These are phyloP conservation scores for Trametes sanguinea DNA, from an alignment of 768 basidiomycete species.

Conservation along the genomic window DNA sequence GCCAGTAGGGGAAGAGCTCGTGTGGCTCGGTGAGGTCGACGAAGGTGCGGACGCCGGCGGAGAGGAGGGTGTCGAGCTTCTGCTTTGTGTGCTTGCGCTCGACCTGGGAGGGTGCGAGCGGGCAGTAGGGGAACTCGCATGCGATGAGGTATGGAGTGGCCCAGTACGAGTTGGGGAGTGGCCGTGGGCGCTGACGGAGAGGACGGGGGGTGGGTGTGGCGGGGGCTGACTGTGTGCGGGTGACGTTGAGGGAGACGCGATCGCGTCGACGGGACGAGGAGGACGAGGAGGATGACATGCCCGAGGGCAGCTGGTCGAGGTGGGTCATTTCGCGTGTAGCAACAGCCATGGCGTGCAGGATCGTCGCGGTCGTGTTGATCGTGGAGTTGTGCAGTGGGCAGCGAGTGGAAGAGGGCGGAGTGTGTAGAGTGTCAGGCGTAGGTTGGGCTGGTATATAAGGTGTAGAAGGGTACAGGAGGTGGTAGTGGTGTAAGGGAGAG, in stretches of 20 bases:
- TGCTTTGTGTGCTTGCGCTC: conserved; percentile 46
- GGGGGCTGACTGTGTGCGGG: conserved; percentile 6
- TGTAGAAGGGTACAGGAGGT: not conserved
- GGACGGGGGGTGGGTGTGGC: conserved; percentile 15
- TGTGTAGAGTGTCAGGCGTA: conserved; percentile 5
- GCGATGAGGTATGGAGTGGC: conserved; percentile 71
- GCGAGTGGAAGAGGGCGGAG: not conserved
- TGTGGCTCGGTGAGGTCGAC: conserved; percentile 84
- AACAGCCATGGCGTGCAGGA: conserved; percentile 18
- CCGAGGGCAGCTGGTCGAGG: not conserved
- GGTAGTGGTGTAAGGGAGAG: not conserved
- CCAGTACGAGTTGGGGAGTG: conserved; percentile 88
- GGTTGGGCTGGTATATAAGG: conserved; percentile 8
- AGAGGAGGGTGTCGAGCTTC: conserved; percentile 73
- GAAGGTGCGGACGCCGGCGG: conserved; percentile 75
- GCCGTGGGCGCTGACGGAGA: conserved; percentile 41
- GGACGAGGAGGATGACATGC: conserved; percentile 1
- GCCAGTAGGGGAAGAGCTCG: conserved; percentile 68
- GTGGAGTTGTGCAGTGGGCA: not conserved
- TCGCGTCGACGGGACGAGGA: conserved; percentile 10
- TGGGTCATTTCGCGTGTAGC: conserved; percentile 21
- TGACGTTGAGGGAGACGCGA: conserved; percentile 62
- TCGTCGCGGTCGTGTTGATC: not conserved
- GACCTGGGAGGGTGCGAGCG: conserved; percentile 26
- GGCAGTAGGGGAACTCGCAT: conserved; percentile 77